Evolutionary conservation across 805 yeast genomes (phyloP), one percentile per base, ranked within the genome.

Genomic region (Brettanomyces nanus): DNA sequence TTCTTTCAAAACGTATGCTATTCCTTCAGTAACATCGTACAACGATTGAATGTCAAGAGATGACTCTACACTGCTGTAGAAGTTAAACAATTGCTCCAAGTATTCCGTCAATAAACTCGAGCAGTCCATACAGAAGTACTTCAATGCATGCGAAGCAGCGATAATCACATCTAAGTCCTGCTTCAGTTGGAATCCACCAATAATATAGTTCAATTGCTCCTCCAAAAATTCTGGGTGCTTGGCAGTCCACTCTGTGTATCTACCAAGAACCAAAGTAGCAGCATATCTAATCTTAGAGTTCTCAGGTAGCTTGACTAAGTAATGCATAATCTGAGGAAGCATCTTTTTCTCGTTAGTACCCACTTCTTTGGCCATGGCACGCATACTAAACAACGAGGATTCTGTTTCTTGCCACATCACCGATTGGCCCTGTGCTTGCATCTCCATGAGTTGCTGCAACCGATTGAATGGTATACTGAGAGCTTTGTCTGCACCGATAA

Each of bases 181-280:
- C 27, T 49, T 41, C 32, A 53, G 54, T 39, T 66, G 63, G 50
- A 86, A 82, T 0, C 96, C 95, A 42, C 68, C 69, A 40, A 81
- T 81, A 45, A 94, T 85, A 56, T 87, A 92, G 45, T 81, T 78
- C 40, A 92, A 68, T 58, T 89, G 95, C 34, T 77, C 71, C 58
- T 85, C 92, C 42, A 94, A 66, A 49, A 69, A 81, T 44, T 83
- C 80, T 4, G 95, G 87, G 59, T 92, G 94, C 47, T 76, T 71
- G 4, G 87, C 66, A 0, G 97, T 85, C 97, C 98, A 92, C 61
- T 83, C 86, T 2, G 97, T 85, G 58, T 92, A 92, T 50, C 98
- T 71, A n/a, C 98, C 97, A 29, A 92, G 64, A 1, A 92, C 95
- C 52, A 92, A 68, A 1, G 95, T 86, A 2, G 95, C 87, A 5